These are phyloP conservation scores for Straminergon stramineum DNA, from an alignment of 225 moss, liverwort and hornwort species.

Conservation along the genomic window DNA sequence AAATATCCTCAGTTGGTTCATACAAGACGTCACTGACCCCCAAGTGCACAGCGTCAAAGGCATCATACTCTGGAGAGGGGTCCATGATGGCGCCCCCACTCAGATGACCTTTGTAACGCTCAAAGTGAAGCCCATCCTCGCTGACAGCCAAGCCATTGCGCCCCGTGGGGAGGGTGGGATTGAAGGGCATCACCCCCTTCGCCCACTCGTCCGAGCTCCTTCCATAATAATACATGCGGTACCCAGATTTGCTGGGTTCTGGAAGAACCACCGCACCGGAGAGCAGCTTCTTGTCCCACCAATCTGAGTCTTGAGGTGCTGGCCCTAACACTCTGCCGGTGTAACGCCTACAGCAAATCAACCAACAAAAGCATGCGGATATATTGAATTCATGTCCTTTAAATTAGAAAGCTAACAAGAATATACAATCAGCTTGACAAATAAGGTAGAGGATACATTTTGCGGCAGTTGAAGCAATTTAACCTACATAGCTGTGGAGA, in stretches of 20 bases:
- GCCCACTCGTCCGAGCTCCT: constrained; percentile 36
- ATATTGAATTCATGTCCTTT: neutral
- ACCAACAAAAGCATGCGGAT: neutral
- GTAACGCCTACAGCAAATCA: constrained; percentile 8
- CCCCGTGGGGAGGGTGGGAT: constrained; percentile 35
- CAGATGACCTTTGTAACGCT: constrained; percentile 35
- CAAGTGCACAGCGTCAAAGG: constrained; percentile 60
- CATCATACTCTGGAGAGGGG: constrained; percentile 25
- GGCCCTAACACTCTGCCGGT: constrained; percentile 37
- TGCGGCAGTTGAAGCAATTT: neutral
- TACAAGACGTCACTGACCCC: constrained; percentile 45
- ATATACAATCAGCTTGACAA: neutral
- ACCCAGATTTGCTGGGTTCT: constrained; percentile 11
- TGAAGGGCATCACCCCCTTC: constrained; percentile 45
- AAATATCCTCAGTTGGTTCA: neutral
- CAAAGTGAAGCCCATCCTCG: constrained; percentile 29
- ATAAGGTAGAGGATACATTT: neutral
- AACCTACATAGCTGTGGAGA: neutral
- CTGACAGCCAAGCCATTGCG: constrained; percentile 48
- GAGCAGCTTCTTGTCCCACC: constrained; percentile 46
- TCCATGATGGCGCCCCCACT: constrained; percentile 57
- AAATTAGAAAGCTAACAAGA: neutral
- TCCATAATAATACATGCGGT: constrained; percentile 61
- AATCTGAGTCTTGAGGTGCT: constrained; percentile 28
- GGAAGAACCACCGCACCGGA: constrained; percentile 42